phyloP scores from a whole-genome alignment of 306 rosid species.

The Quercus glauca region DNA sequence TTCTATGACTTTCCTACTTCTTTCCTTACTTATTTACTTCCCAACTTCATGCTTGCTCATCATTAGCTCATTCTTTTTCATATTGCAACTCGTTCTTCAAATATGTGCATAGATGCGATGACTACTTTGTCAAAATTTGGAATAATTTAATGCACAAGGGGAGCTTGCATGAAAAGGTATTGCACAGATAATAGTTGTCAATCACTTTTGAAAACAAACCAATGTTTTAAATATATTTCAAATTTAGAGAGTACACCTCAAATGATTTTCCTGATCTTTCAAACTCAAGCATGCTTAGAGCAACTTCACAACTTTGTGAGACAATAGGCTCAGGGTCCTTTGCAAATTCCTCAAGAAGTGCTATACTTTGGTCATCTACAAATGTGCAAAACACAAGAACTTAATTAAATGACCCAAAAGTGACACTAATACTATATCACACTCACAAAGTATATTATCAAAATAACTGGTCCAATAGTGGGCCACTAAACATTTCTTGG shows the following conservation, averaged over 20 bases:
- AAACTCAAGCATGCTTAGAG: constrained; percentile 84
- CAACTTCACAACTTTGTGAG: constrained; percentile 92
- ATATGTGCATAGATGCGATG: constrained; percentile 1
- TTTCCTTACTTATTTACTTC: background rate
- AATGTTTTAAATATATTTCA: background rate
- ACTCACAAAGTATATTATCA: background rate
- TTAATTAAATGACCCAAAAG: constrained; percentile 5
- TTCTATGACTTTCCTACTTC: background rate
- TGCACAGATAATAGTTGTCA: constrained; percentile 38
- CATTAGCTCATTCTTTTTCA: background rate
- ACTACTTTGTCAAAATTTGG: background rate
- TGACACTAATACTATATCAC: constrained; percentile 7
- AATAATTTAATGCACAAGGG: constrained; percentile 39
- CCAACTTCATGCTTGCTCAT: background rate
- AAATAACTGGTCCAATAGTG: constrained; percentile 4
- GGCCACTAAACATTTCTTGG: background rate
- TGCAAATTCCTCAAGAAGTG: constrained; percentile 77
- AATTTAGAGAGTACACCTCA: constrained; percentile 51
- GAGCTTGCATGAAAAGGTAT: constrained; percentile 80
- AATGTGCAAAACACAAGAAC: constrained; percentile 18
- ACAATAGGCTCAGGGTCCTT: constrained; percentile 86
- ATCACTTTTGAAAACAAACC: background rate
- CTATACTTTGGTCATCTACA: constrained; percentile 69
- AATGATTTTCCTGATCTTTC: constrained; percentile 85
- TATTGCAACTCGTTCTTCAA: constrained; percentile 8